Conservation (phyloP, 805 yeast genomes). For the Sugiyamaella valdiviana region DNA sequence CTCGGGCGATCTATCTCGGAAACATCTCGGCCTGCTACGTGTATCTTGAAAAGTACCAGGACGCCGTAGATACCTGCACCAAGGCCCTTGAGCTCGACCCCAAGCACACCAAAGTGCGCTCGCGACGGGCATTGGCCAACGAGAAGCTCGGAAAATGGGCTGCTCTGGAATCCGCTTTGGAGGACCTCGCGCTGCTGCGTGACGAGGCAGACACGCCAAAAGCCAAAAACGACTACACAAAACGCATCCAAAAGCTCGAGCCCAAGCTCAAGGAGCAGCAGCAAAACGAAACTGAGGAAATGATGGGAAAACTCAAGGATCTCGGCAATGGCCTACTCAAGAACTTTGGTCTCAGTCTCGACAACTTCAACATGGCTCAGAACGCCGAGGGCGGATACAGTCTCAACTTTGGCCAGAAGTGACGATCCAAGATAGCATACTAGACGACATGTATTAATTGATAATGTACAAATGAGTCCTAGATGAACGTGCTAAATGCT, state of each 20-base stretch:
- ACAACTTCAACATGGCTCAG: constrained; percentile 25
- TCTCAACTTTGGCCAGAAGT: constrained; percentile 10
- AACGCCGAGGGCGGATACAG: constrained; percentile 21
- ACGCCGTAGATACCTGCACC: constrained; percentile 59
- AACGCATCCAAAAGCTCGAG: constrained; percentile 11
- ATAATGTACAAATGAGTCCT: not conserved
- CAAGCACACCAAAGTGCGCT: constrained; percentile 61
- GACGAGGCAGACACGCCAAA: constrained; percentile 4
- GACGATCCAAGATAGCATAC: not conserved
- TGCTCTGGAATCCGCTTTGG: constrained; percentile 24
- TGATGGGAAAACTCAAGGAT: constrained; percentile 30
- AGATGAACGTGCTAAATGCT: not conserved
- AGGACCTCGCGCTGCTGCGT: constrained; percentile 20
- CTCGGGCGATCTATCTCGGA: constrained; percentile 19
- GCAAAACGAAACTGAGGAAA: constrained; percentile 26
- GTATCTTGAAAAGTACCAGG: constrained; percentile 20
- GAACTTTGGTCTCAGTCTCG: constrained; percentile 30
- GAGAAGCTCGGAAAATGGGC: constrained; percentile 29
- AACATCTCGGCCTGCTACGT: constrained; percentile 26
- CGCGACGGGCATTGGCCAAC: constrained; percentile 68
- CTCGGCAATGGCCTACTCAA: constrained; percentile 28
- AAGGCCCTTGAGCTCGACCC: constrained; percentile 55
- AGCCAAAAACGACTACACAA: constrained; percentile 2
- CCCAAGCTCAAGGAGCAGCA: constrained; percentile 23
- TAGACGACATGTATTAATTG: not conserved